Evolutionary conservation across 768 basidiomycete genomes (phyloP).

Genomic region (Postia placenta): DNA sequence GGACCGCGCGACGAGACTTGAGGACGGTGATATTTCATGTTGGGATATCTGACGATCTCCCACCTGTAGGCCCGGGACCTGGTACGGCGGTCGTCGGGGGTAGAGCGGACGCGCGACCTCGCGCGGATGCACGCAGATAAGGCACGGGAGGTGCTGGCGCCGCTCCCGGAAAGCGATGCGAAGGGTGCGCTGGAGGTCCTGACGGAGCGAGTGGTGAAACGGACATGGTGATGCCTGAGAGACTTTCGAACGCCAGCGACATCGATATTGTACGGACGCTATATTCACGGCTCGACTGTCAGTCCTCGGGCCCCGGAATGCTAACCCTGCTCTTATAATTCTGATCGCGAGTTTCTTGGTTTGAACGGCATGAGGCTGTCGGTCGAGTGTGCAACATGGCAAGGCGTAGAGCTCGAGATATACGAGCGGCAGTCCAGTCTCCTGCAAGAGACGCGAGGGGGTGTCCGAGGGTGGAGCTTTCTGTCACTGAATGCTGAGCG

Average conservation of each 20-base stretch:
- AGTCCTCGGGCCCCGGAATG: background rate
- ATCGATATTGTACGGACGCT: constrained; percentile 2
- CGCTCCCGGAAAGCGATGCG: constrained; percentile 78
- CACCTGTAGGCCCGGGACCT: constrained; percentile 53
- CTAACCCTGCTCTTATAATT: background rate
- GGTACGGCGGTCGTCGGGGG: constrained; percentile 64
- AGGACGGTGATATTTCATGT: too few relatives aligned
- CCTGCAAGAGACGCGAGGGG: too few relatives aligned
- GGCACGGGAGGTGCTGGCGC: constrained; percentile 61
- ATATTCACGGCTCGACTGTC: background rate
- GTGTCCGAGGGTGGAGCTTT: too few relatives aligned
- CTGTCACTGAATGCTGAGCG: too few relatives aligned
- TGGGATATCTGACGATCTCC: background rate
- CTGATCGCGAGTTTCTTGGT: too few relatives aligned
- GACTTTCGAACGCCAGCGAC: background rate
- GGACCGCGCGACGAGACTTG: background rate
- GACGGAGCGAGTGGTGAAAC: constrained; percentile 59
- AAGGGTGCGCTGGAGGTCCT: constrained; percentile 69
- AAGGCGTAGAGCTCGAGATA: too few relatives aligned
- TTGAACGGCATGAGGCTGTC: background rate
- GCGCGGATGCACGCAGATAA: constrained; percentile 71
- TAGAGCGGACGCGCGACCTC: constrained; percentile 73
- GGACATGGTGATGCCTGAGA: constrained; percentile 42
- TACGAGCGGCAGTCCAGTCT: too few relatives aligned
- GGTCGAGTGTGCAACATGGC: too few relatives aligned